Base-by-base conservation (phyloP, 2,329 filamentous ascomycete genomes). In the Colletotrichum sp. region DNA sequence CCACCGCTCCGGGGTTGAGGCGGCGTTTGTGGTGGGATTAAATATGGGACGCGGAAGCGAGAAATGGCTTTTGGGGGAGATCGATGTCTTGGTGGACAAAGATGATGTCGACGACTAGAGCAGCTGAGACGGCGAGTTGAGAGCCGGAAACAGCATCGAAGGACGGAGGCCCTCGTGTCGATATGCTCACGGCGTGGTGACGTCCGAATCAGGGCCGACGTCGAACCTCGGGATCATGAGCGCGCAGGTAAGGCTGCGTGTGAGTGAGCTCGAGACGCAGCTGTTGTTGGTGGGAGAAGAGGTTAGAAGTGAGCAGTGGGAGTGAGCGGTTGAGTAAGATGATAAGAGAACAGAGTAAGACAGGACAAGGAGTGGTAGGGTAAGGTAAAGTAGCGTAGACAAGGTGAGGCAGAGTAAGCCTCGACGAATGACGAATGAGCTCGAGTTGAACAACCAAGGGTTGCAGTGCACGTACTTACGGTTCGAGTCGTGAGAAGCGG, bases 31-130 rank as follows among this genome's bases (percentile, higher is more conserved):
- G 28, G 49, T 30, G 57, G 74, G 34, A 44, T 69, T 76, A 69
- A 73, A 72, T 65, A 69, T 69, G 74, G 74, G 59, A 65, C 74
- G 44, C 62, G 52, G 59, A 36, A 64, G 57, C 57, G 71, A 44
- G 26, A 69, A 76, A 74, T 60, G 59, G 73, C 70, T 49, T 24
- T 55, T 39, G 16, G 66, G 34, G 55, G n/a, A 68, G 44, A 52
- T 21, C 15, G 66, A 60, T 18, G 32, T 39, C 24, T n/a, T 24
- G 28, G 52, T 21, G 15, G 44, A 60, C 34, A 65, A 32, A 52
- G 49, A 59, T 26, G 57, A 60, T 28, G 16, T 28, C 26, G 32
- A 12, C 21, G n/a, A 18, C n/a, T 64, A 36, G 16, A 21, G 44
- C n/a, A 55, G 39, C 36, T 36, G 34, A 65, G 64, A 68, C 28